Conservation (phyloP, 768 basidiomycete genomes). For the Xerocomellus intermedius region DNA sequence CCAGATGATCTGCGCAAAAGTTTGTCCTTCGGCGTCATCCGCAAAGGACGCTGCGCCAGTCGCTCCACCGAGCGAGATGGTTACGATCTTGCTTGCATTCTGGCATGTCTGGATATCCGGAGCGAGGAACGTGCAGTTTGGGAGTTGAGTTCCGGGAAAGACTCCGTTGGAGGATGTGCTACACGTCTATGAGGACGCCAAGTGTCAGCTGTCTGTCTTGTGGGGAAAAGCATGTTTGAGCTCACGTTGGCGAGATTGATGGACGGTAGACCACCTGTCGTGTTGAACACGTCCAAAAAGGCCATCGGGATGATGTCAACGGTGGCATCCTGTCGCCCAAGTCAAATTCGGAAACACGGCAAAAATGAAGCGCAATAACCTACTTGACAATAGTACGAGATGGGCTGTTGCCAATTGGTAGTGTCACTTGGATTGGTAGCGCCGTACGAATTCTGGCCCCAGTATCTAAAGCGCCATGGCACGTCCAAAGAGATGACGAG, state of each 20-base stretch:
- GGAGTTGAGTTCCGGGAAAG: slow-evolving; percentile 52
- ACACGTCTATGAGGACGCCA: slow-evolving; percentile 53
- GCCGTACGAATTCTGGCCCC: slow-evolving; percentile 41
- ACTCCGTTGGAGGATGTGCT: slow-evolving; percentile 53
- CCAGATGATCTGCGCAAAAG: slow-evolving; percentile 71
- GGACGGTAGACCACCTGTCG: slow-evolving; percentile 47
- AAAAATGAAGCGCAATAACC: background rate
- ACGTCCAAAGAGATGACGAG: background rate
- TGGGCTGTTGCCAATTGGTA: slow-evolving; percentile 31
- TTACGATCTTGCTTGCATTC: slow-evolving; percentile 59
- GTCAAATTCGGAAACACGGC: background rate
- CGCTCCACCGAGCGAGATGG: slow-evolving; percentile 61
- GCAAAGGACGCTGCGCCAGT: slow-evolving; percentile 61
- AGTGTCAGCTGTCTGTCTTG: background rate
- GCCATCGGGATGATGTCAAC: slow-evolving; percentile 62
- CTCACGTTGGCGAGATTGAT: slow-evolving; percentile 61
- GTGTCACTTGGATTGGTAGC: slow-evolving; percentile 31
- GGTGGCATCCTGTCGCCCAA: slow-evolving; percentile 43
- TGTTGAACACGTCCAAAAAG: slow-evolving; percentile 52
- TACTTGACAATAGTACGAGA: slow-evolving; percentile 35
- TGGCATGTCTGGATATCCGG: slow-evolving; percentile 63
- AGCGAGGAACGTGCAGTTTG: slow-evolving; percentile 41
- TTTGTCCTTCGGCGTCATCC: slow-evolving; percentile 53
- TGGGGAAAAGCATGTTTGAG: background rate
- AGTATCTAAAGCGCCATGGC: slow-evolving; percentile 24